A percentile compares a stretch with the other conserved stretches of the same genome.
Evolutionary conservation across 2,329 filamentous ascomycete species (phyloP).

Genomic region (Aspergillus sp.): DNA sequence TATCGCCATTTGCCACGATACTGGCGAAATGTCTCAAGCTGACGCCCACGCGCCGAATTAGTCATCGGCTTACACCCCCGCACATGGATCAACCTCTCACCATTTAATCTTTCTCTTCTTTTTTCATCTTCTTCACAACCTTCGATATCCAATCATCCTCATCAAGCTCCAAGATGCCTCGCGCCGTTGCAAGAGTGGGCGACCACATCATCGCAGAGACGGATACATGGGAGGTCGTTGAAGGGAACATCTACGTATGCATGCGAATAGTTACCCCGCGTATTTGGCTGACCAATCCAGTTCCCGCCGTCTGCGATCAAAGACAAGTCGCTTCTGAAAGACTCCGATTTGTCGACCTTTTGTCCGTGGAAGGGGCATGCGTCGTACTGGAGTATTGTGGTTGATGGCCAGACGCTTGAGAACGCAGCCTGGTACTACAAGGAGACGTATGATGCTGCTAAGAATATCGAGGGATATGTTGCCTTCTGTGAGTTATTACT

Average conservation of each 20-base stretch:
- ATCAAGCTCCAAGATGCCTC: constrained; percentile 32
- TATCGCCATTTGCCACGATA: too few species aligned
- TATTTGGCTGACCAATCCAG: constrained; percentile 13
- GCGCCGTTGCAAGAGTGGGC: constrained; percentile 54
- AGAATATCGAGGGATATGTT: constrained; percentile 59
- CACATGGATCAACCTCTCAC: neutral
- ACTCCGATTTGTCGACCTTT: constrained; percentile 53
- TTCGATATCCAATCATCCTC: neutral
- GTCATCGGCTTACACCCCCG: too few species aligned
- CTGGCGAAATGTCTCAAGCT: too few species aligned
- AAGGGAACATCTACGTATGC: constrained; percentile 57
- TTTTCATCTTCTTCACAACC: neutral
- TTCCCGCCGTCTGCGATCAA: constrained; percentile 55
- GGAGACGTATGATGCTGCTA: constrained; percentile 53
- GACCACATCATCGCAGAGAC: constrained; percentile 57
- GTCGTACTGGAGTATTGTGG: constrained; percentile 60
- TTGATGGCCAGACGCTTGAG: constrained; percentile 52
- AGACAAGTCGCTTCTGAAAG: constrained; percentile 48
- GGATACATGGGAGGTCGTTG: constrained; percentile 58
- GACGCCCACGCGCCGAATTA: too few species aligned
- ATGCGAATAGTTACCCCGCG: neutral
- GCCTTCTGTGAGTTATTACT: constrained; percentile 55
- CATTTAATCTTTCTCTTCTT: neutral
- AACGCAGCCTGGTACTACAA: constrained; percentile 66
- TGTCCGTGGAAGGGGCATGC: constrained; percentile 64